Conservation (phyloP, 2,329 filamentous ascomycete genomes). For the Beauveria rudraprayagi region DNA sequence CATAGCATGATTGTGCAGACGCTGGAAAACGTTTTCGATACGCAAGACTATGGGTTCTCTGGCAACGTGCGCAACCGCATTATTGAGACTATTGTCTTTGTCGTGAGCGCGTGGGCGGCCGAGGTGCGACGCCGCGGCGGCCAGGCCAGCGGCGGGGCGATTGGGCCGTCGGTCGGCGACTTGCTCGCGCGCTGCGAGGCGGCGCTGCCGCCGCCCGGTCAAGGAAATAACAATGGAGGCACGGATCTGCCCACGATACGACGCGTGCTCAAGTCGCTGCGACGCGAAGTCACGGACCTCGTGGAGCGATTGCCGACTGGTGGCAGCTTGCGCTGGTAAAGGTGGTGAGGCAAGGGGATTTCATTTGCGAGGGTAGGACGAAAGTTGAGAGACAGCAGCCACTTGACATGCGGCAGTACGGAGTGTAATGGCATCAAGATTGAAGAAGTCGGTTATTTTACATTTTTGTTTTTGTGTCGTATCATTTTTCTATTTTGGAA, state of each 20-base stretch:
- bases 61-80: slow-evolving; percentile 41
- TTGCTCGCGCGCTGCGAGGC: slow-evolving; percentile 43
- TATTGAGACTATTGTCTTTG: slow-evolving; percentile 46
- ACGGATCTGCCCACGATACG: slow-evolving; percentile 36
- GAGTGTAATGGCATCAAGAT: neutral
- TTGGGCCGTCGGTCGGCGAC: slow-evolving; percentile 39
- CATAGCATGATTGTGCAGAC: slow-evolving; percentile 49
- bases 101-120: slow-evolving; percentile 41
- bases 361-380: neutral
- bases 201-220: slow-evolving; percentile 31
- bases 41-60: slow-evolving; percentile 51
- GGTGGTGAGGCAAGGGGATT: too few species aligned
- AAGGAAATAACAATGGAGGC: slow-evolving; percentile 37
- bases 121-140: slow-evolving; percentile 41
- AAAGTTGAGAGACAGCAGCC: neutral
- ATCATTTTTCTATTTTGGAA: slow-evolving; percentile 1
- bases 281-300: slow-evolving; percentile 36
- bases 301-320: slow-evolving; percentile 34
- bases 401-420: neutral
- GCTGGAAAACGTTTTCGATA: slow-evolving; percentile 49
- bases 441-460: neutral
- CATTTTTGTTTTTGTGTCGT: neutral
- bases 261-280: slow-evolving; percentile 33
- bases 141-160: slow-evolving; percentile 29
- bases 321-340: slow-evolving; percentile 32